Evolutionary conservation across 2,329 filamentous ascomycete species (phyloP), one percentile per base, ranked within the genome.

Genomic region (Dichotomopilus funicola): DNA sequence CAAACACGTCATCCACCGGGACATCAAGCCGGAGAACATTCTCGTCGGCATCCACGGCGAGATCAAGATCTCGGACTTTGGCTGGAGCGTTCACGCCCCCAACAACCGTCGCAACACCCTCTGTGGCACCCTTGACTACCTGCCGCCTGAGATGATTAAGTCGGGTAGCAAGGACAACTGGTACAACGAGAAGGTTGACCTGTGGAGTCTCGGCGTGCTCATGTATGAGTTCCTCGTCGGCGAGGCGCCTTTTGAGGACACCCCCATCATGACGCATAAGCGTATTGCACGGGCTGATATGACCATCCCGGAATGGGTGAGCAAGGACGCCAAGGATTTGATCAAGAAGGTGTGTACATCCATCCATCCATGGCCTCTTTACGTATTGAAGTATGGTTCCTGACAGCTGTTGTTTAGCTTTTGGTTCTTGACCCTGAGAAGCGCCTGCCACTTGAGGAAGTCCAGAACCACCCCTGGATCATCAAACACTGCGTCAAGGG

Each of bases 11-110:
- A 97, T 97, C 75, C 92, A 97, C 73, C 82, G 91, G 57, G 91
- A 97, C 66, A 97, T 97, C 75, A 97, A 97, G 77, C 91, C 91
- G 2, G 91, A 97, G 73, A 97, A 97, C 67, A 97, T 97, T 61
- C 80, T 97, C 27, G 87, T 97, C 35, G 92, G 92, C 11, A 91
- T 97, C 58, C 92, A 97, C 68, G 94, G 91, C 62, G 94, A 99
- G 77, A 91, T 99, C 75, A 99, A 99, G 73, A 91, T 99, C 67
- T 95, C 90, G 4, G 94, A 99, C 72, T 99, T 97, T 67, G 92
- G 94, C 49, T 99, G 94, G 94, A 95, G 89, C 69, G 94, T 97
- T 4, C 94, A 99, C 72, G 94, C 94, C 5, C 94, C 94, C 34
- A 96, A 95, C 72, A 95, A 92, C 74, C 79, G 94, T 64, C 81